Evolutionary conservation across 257 asterid species (phyloP), one percentile per base, ranked within the genome.

Genomic region (Orobanche coerulescens): DNA sequence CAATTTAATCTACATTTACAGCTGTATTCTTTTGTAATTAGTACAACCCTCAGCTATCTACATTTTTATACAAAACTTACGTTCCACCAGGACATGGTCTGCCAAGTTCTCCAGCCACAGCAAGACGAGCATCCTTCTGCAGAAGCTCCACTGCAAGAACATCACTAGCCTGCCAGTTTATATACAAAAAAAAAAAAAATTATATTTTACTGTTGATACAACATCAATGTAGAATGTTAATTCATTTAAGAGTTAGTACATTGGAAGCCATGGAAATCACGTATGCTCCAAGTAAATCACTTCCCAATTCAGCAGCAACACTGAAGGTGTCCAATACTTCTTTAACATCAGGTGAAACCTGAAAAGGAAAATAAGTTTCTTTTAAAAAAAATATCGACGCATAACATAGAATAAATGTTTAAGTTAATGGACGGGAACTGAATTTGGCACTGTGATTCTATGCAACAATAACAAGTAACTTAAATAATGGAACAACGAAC

Each of bases 201-300:
- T 67, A 64, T 48, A 61, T 18, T 23, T 30, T 39, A 50, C 9
- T 36, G 30, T 26, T n/a, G 20, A 28, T 8, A 50, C 6, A 18
- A 58, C 62, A 11, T 43, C 46, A 22, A 9, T 26, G 47, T n/a
- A 20, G 50, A 61, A 46, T 15, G 34, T 37, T 34, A 23, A 24
- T 43, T 52, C 40, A 25, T 51, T 56, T 56, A n/a, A 46, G 25
- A 51, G 25, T 44, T 28, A 26, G 50, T 84, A 92, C 98, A 74
- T 84, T 81, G 71, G 96, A 81, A 62, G 96, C 95, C 98, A 92
- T 92, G 44, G 98, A 92, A 61, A 92, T 92, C 82, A 92, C 98
- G 67, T 88, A 92, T 37, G 98, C 98, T 71, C 98, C 98, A 16
- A 92, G 84, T 44, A 95, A 84, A 73, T 84, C 98, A 34, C 84